Percentiles rank a stretch among this genome's conserved stretches.
Evolutionary conservation across 345 rosid species (phyloP).

Genomic region (Camelina sativa): DNA sequence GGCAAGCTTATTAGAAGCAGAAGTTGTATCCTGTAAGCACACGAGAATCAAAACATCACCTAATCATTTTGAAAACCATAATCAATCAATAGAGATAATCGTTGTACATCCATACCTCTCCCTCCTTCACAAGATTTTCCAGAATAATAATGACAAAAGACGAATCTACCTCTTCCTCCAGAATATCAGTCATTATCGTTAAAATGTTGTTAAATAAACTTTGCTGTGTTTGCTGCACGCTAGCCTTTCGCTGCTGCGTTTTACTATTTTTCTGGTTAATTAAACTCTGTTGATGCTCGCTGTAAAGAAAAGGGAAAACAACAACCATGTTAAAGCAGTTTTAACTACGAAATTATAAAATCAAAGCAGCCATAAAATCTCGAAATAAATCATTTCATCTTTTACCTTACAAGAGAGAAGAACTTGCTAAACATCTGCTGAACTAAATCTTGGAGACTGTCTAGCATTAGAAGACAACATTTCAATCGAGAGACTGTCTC

Average conservation of each 20-base stretch:
- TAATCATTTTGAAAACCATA: constrained; percentile 17
- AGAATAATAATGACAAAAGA: constrained; percentile 59
- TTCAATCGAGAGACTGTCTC: constrained; percentile 76
- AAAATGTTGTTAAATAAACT: constrained; percentile 63
- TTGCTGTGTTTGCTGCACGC: constrained; percentile 44
- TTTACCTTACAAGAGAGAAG: constrained; percentile 79
- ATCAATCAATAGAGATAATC: constrained; percentile 16
- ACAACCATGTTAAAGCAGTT: constrained; percentile 25
- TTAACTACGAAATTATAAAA: constrained; percentile 14
- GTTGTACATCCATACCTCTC: constrained; percentile 52
- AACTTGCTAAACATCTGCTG: constrained; percentile 73
- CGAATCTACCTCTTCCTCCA: constrained; percentile 71
- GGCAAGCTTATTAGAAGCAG: constrained; percentile 75
- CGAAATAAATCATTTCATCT: neutral
- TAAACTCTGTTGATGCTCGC: constrained; percentile 62
- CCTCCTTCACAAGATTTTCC: constrained; percentile 75
- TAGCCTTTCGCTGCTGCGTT: constrained; percentile 40
- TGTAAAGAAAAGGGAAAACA: constrained; percentile 40
- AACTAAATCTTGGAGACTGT: constrained; percentile 65
- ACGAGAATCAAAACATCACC: constrained; percentile 14
- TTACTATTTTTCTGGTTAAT: constrained; percentile 30
- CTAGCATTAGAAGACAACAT: constrained; percentile 81
- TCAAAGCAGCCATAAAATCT: neutral
- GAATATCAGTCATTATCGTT: constrained; percentile 65
- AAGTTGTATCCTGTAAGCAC: constrained; percentile 54